phyloP scores from a whole-genome alignment of 2,329 filamentous ascomycete genomes.

The Ustulina deusta region DNA sequence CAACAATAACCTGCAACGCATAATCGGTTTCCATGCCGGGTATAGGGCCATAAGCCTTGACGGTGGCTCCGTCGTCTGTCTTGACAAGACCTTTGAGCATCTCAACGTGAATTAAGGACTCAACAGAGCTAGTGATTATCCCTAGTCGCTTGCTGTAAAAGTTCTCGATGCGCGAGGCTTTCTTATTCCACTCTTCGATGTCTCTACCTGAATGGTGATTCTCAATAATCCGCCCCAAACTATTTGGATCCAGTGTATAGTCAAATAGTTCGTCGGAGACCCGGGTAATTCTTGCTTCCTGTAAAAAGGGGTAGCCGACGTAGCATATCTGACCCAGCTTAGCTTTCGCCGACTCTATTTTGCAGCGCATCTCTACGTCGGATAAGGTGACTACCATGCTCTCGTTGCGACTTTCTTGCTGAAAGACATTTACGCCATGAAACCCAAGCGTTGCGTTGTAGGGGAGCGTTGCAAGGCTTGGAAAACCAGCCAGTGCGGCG shows the following conservation, averaged over 20 bases:
- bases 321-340: slow-evolving; percentile 89
- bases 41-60: slow-evolving; percentile 93
- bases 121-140: slow-evolving; percentile 86
- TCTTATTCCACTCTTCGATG: slow-evolving; percentile 85
- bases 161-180: slow-evolving; percentile 84
- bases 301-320: slow-evolving; percentile 94
- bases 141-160: slow-evolving; percentile 92
- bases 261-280: slow-evolving; percentile 95
- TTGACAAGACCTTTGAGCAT: slow-evolving; percentile 93
- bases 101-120: slow-evolving; percentile 90
- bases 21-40: slow-evolving; percentile 89
- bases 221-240: slow-evolving; percentile 70
- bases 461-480: slow-evolving; percentile 85
- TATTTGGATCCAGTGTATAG: slow-evolving; percentile 77
- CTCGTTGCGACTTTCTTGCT: slow-evolving; percentile 94
- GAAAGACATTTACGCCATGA: slow-evolving; percentile 93
- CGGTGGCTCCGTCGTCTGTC: slow-evolving; percentile 87
- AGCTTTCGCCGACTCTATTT: slow-evolving; percentile 76
- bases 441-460: slow-evolving; percentile 85
- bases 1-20: slow-evolving; percentile 90
- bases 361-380: slow-evolving; percentile 78
- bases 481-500: slow-evolving; percentile 91
- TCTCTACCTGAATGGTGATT: slow-evolving; percentile 80
- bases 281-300: slow-evolving; percentile 89
- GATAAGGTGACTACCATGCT: slow-evolving; percentile 92